Base-by-base conservation (phyloP, 2,329 filamentous ascomycete genomes). In the Aspergillus sp. region DNA sequence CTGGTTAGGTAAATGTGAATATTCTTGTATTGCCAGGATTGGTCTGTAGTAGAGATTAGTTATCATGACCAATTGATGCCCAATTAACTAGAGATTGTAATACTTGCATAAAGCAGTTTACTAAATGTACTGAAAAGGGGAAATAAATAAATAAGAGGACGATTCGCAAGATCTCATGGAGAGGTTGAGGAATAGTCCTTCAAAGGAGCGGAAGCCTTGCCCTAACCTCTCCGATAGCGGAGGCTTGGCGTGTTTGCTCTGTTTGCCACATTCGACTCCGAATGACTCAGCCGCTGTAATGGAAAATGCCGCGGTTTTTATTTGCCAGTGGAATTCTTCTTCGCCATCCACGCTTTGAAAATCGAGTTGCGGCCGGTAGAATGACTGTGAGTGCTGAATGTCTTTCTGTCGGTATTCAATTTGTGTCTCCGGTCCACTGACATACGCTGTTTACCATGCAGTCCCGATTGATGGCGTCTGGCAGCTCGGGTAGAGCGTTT, bases 401-500 rank as follows among this genome's bases (percentile, higher is more conserved):
- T 10, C 4, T 26, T n/a, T 5, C 40, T 33, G 27, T 19, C 19
- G 1, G 19, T 19, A 19, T 19, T 19, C 19, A 19, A 19, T 19
- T 19, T 19, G 19, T 19, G 38, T 29, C 6, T 48, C 28, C 42
- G 10, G 38, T 36, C 10, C 30, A 27, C 40, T 40, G 19, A 19
- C 19, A 36, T 34, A 6, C 26, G 10, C 43, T 40, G 6, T 10
- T 42, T 29, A 3, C 28, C 30, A 53, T 52, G 48, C 45, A 53
- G 54, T 55, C 52, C n/a, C 51, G 52, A 50, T 47, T 54, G 45
- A 48, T 53, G 43, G 44, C 51, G 27, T 48, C 50, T 39, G 34
- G 41, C 48, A 26, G 36, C 12, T 39, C 36, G 36, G 56, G 56
- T 45, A 55, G 55, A 57, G 47, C 52, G 39, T 45, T 54, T 44